These are phyloP conservation scores for Mercurialis annua DNA, from an alignment of 345 rosid genomes.

Conservation along the genomic window DNA sequence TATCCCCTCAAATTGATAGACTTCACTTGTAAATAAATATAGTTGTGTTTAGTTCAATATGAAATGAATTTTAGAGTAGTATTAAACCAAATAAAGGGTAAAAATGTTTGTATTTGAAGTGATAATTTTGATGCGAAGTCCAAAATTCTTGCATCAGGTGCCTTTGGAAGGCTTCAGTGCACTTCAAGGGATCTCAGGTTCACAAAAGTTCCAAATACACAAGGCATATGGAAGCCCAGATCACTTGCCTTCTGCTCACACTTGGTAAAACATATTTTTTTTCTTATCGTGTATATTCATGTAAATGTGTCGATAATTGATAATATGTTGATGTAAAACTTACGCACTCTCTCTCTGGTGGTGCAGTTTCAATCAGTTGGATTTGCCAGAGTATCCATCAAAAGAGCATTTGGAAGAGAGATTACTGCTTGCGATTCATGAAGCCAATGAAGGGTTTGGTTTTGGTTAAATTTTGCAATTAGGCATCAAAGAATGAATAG, in stretches of 20 bases:
- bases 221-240: conserved; percentile 90
- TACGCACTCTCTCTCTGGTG: neutral
- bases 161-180: conserved; percentile 96
- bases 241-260: conserved; percentile 96
- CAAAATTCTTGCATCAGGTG: conserved; percentile 42
- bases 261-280: conserved; percentile 50
- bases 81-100: too few relatives aligned
- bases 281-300: neutral
- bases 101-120: too few relatives aligned
- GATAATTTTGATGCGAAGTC: too few relatives aligned
- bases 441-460: conserved; percentile 94
- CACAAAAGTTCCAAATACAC: conserved; percentile 97
- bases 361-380: conserved; percentile 94
- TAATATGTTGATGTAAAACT: neutral
- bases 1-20: too few relatives aligned
- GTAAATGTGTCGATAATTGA: neutral
- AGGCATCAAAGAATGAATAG: conserved; percentile 15
- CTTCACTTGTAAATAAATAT: too few relatives aligned
- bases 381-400: conserved; percentile 92
- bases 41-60: too few relatives aligned
- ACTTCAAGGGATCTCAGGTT: conserved; percentile 93
- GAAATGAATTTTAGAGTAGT: too few relatives aligned
- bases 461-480: conserved; percentile 46
- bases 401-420: conserved; percentile 88
- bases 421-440: conserved; percentile 89